phyloP scores from a whole-genome alignment of 208 protist genomes.

The Leishmania mexicana region DNA sequence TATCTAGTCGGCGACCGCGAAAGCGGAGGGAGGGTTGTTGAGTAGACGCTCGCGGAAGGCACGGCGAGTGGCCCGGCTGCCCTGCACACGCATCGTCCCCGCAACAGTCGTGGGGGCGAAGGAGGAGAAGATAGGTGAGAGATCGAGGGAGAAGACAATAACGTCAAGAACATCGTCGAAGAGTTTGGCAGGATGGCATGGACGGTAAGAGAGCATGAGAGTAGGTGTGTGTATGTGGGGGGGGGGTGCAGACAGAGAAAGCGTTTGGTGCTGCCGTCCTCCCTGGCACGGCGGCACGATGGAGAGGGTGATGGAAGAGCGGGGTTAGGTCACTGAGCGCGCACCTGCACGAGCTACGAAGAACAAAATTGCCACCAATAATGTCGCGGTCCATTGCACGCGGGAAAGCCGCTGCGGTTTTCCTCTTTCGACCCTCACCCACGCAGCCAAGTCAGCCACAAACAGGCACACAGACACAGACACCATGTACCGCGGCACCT shows the following conservation, averaged over 20 bases:
- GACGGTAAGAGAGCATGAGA: neutral
- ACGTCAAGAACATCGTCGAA: neutral
- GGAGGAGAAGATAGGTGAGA: neutral
- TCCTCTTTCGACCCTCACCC: neutral
- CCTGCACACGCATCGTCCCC: neutral
- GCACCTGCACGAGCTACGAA: neutral
- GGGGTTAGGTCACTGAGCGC: neutral
- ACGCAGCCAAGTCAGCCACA: neutral
- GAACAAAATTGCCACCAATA: neutral
- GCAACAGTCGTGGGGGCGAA: neutral
- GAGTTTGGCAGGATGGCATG: neutral
- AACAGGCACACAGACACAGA: neutral
- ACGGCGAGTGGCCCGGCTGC: neutral
- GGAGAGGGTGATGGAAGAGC: neutral
- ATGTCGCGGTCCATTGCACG: neutral
- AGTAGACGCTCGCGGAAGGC: neutral
- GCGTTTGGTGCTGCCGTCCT: neutral
- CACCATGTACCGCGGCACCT: neutral
- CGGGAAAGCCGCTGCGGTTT: neutral
- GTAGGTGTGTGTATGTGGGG: neutral
- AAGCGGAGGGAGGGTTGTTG: neutral
- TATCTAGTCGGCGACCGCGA: neutral
- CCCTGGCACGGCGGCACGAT: neutral
- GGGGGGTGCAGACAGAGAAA: no score
- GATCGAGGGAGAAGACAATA: neutral